Evolutionary conservation across 805 yeast species (phyloP).

Genomic region (Starmerella kuoi): DNA sequence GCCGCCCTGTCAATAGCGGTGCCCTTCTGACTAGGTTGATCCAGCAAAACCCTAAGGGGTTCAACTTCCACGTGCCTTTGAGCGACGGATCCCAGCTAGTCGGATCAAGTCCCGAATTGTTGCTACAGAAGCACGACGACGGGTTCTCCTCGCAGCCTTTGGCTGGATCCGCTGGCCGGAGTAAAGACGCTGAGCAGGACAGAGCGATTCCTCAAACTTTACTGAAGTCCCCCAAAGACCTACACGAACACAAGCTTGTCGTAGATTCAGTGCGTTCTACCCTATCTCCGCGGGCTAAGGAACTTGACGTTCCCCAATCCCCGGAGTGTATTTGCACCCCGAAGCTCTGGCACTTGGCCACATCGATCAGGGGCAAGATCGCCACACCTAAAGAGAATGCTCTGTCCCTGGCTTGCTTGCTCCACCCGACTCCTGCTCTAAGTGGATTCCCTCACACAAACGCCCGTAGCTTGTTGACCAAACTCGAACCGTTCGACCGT

Average conservation of each 20-base stretch:
- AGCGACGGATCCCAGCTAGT: conserved; percentile 7
- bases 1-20: conserved; percentile 1
- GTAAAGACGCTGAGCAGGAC: not conserved
- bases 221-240: conserved; percentile 9
- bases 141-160: conserved; percentile 12
- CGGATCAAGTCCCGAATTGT: conserved; percentile 16
- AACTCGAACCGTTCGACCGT: conserved; percentile 16
- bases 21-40: conserved; percentile 4
- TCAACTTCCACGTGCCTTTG: conserved; percentile 14
- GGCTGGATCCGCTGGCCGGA: conserved; percentile 17
- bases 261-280: conserved; percentile 11
- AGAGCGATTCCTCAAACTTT: not conserved
- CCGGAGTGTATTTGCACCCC: conserved; percentile 9
- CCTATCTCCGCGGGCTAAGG: conserved; percentile 1
- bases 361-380: conserved; percentile 6
- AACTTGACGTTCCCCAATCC: conserved; percentile 3
- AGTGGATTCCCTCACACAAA: conserved; percentile 15
- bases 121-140: conserved; percentile 9
- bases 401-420: conserved; percentile 7
- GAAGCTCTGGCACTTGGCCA: conserved; percentile 14
- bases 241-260: conserved; percentile 13
- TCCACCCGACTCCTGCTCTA: conserved; percentile 18
- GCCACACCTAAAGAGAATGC: conserved; percentile 1
- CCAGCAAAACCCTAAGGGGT: conserved; percentile 9
- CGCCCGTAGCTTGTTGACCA: conserved; percentile 6